Percentiles rank a stretch among this genome's conserved stretches.
Conservation (phyloP, 805 yeast species). For the Suhomyces canberraensis region DNA sequence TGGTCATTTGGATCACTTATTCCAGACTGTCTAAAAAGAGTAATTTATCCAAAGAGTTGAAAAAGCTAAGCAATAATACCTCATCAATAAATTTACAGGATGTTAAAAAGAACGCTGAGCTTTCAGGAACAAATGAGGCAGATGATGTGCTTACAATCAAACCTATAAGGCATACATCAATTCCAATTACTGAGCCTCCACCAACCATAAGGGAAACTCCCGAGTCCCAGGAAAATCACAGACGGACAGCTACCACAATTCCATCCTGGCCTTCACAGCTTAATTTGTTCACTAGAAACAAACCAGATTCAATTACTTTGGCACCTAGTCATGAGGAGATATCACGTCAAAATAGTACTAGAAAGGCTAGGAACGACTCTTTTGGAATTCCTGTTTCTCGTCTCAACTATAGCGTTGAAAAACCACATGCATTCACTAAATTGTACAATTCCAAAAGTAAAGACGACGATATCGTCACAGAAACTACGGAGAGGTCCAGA, state of each 20-base stretch:
- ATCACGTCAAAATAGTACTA: constrained; percentile 33
- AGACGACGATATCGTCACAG: not conserved
- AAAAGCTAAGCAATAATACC: constrained; percentile 20
- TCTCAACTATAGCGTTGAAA: constrained; percentile 6
- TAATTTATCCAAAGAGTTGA: constrained; percentile 23
- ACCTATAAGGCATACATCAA: too few species aligned
- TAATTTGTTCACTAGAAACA: constrained; percentile 40
- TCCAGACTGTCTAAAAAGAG: constrained; percentile 45
- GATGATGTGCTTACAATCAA: too few species aligned
- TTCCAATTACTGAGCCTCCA: too few species aligned
- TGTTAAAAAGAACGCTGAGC: not conserved
- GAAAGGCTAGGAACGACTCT: constrained; percentile 26
- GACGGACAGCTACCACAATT: not conserved
- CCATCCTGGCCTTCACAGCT: constrained; percentile 54
- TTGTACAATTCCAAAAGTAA: constrained; percentile 5
- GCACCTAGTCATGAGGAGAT: constrained; percentile 28
- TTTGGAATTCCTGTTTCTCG: constrained; percentile 25
- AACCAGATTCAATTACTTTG: constrained; percentile 28
- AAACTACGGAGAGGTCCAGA: not conserved
- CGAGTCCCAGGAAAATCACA: not conserved
- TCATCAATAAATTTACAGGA: constrained; percentile 10
- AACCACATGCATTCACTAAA: constrained; percentile 9
- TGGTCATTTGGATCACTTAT: constrained; percentile 83
- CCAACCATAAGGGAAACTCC: too few species aligned
- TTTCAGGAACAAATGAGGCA: not conserved